Base-by-base conservation (phyloP, 192 early-diverging fungal species). In the Rhizophagus clarus region DNA sequence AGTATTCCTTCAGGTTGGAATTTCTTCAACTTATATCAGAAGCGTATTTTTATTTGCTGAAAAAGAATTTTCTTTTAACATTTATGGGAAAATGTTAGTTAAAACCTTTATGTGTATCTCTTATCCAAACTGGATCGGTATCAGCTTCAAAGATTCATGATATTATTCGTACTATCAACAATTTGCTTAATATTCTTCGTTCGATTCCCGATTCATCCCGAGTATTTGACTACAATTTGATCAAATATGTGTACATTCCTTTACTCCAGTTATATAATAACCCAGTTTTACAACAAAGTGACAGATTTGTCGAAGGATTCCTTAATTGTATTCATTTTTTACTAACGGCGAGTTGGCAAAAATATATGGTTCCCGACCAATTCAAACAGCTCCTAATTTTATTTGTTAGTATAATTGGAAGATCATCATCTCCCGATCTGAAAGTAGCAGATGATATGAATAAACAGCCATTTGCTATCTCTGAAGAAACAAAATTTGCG, bases 401-500 rank as follows among this genome's bases (percentile, higher is more conserved):
- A 7, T 81, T 82, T 74, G 51, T 72, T 15, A 71, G 42, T 15
- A 64, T 74, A 32, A 71, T 80, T 61, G 81, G 62, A 37, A 37
- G 72, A 69, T 62, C 67, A 61, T 22, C 70, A 15, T 47, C 62
- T 34, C 3, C 5, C 5, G 51, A 61, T 34, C 42, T 68, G 37
- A 77, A n/a, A 61, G 56, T 51, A 1, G 49, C 4, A 2, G 63
- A 32, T 29, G 28, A 37, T n/a, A n/a, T n/a, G 34, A 47, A 74
- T 17, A 60, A 63, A 20, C 42, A 74, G 15, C 20, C 12, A 42
- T 40, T 45, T 12, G 77, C 8, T 45, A 22, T 74, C 11, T 83
- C 82, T 42, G 84, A 85, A 64, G 82, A 85, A 70, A 74, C 76
- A 14, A 81, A 82, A 45, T 37, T 75, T 24, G 70, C 80, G 0